phyloP scores from a whole-genome alignment of 148 eudicot genomes.

The Camellia granthamiana region DNA sequence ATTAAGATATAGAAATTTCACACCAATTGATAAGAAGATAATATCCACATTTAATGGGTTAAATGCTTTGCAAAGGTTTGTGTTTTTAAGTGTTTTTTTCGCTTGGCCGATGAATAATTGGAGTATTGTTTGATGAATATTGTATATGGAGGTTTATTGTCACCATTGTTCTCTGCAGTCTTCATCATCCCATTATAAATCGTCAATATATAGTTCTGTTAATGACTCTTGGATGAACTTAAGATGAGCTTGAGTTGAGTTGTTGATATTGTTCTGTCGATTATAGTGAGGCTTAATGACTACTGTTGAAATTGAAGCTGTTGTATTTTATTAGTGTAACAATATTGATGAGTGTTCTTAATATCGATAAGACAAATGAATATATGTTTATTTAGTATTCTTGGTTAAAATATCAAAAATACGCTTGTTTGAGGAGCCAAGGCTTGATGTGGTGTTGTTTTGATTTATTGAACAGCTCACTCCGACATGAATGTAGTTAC shows the following conservation, averaged over 20 bases:
- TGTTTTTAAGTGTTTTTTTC: not conserved
- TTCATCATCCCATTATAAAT: not conserved
- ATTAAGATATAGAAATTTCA: not conserved
- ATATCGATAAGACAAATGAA: too few species aligned
- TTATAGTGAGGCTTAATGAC: not conserved
- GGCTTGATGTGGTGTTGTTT: constrained; percentile 10
- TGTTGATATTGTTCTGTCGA: not conserved
- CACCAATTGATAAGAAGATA: not conserved
- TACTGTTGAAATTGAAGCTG: not conserved
- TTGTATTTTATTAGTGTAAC: not conserved
- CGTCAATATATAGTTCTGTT: not conserved
- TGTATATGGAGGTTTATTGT: not conserved
- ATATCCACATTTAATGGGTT: not conserved
- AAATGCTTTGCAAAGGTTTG: not conserved
- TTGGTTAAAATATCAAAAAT: not conserved
- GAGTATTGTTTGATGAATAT: not conserved
- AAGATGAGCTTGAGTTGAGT: constrained; percentile 1
- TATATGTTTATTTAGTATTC: not conserved
- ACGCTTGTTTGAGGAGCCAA: not conserved
- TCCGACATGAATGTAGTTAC: constrained; percentile 98
- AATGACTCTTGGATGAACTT: not conserved
- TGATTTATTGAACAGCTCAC: constrained; percentile 58
- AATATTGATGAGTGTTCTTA: not conserved
- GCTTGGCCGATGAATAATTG: constrained; percentile 9
- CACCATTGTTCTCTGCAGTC: not conserved